Percentiles rank a stretch among this genome's conserved stretches.
Evolutionary conservation across 768 basidiomycete species (phyloP).

Genomic region (Suillus subalutaceus): DNA sequence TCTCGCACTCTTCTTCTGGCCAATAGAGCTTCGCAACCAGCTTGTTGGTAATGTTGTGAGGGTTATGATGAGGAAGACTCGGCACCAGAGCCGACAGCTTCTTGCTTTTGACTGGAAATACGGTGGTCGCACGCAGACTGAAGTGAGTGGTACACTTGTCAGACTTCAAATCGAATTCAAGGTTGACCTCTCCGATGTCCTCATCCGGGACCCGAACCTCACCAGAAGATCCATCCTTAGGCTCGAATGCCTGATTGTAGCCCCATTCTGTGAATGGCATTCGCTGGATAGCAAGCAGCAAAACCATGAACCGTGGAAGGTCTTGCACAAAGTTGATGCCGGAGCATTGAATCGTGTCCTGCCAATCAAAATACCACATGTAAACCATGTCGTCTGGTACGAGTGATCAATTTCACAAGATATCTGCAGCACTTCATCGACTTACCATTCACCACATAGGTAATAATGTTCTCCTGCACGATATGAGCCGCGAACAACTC

Average conservation of each 20-base stretch:
- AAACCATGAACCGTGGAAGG: conserved; percentile 16
- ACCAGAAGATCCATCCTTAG: neutral
- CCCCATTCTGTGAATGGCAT: conserved; percentile 17
- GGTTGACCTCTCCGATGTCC: neutral
- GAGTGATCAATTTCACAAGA: neutral
- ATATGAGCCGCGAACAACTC: conserved; percentile 9
- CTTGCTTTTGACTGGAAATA: conserved; percentile 6
- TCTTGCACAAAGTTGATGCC: conserved; percentile 18
- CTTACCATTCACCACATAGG: neutral
- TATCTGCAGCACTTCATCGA: neutral
- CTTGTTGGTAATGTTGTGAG: neutral
- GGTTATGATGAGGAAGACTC: neutral
- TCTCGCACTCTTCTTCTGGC: neutral
- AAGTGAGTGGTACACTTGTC: conserved; percentile 8
- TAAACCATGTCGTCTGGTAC: conserved; percentile 10
- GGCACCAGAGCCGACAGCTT: neutral
- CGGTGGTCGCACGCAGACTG: conserved; percentile 14
- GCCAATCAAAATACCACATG: conserved; percentile 8
- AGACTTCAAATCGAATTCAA: neutral
- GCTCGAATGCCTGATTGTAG: neutral
- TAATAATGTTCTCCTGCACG: neutral
- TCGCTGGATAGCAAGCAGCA: conserved; percentile 17
- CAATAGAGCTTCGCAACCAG: neutral
- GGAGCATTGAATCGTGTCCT: conserved; percentile 14
- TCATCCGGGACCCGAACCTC: neutral